A percentile compares a stretch with the other conserved stretches of the same genome.
These are phyloP conservation scores for Albatrellus ellisii DNA, from an alignment of 768 basidiomycete species.

Conservation along the genomic window DNA sequence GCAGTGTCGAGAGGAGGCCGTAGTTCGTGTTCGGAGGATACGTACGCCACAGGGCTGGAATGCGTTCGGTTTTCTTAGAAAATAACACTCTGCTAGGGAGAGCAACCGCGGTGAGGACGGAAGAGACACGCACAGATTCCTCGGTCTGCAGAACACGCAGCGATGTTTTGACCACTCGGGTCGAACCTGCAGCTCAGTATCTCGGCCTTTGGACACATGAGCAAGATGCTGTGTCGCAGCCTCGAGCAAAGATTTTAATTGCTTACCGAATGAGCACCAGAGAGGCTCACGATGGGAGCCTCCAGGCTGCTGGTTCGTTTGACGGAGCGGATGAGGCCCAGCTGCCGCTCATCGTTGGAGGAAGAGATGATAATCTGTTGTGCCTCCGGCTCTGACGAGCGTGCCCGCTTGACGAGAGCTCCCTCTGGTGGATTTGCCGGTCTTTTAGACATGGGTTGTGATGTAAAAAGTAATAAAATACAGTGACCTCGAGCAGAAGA, in stretches of 20 bases:
- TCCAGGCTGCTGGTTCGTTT: conserved; percentile 89
- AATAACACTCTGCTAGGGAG: too few relatives aligned
- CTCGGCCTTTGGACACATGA: conserved; percentile 42
- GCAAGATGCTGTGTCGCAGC: not conserved
- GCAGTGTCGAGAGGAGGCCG: conserved; percentile 65
- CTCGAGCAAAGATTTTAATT: not conserved
- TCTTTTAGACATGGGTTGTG: conserved; percentile 58
- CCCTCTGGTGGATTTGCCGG: conserved; percentile 35
- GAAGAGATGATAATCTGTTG: conserved; percentile 66
- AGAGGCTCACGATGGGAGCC: conserved; percentile 86
- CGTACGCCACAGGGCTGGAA: conserved; percentile 75
- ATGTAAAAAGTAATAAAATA: too few relatives aligned
- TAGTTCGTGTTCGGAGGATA: conserved; percentile 92
- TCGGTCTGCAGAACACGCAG: conserved; percentile 83
- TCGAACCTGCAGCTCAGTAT: conserved; percentile 89
- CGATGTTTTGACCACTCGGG: conserved; percentile 87
- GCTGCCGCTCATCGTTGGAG: conserved; percentile 55
- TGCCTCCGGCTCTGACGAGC: conserved; percentile 33
- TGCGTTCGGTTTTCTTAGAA: not conserved
- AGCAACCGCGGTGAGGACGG: conserved; percentile 1
- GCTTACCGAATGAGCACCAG: conserved; percentile 77
- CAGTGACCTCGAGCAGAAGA: too few relatives aligned
- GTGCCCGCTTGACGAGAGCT: conserved; percentile 47
- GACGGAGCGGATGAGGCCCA: conserved; percentile 72
- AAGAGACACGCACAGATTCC: conserved; percentile 63